Base-by-base conservation (phyloP, 176 grass and related monocot species). In the Canna indica region DNA sequence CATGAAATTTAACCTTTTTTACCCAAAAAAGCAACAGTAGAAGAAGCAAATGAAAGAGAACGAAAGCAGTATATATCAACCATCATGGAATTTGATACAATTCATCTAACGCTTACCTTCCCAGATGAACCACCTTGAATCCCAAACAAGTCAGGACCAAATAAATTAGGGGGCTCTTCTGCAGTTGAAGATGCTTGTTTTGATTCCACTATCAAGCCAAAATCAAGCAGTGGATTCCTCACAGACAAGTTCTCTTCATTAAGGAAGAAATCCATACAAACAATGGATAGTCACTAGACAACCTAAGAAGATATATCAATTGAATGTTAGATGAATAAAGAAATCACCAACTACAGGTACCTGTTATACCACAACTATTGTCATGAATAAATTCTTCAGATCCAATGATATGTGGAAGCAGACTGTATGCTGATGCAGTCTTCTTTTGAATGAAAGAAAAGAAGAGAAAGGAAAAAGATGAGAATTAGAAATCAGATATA, bases 331-430 rank as follows among this genome's bases (percentile, higher is more conserved):
- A 65, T 28, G 3, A 26, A 30, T 12, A 59, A 59, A 10, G 1
- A 59, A 20, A 78, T 78, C 13, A 70, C 47, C 34, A 71, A 69
- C 3, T 29, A 79, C 14, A 39, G 33, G 42, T 85, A 94, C 90
- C 90, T 94, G 73, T 44, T 25, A 94, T 79, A 44, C 83, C 86
- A 73, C 90, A 86, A 75, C 63, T 82, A 41, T 89, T 76, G 57
- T 89, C 86, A 78, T 94, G 83, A 52, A 75, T 86, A 82, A 82
- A 89, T 85, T 94, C 83, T 78, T 94, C 90, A 71, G 83, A 94
- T 61, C 83, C 86, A 75, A 94, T 94, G 56, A 94, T 75, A 82
- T 89, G 86, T 36, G 90, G 90, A 62, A 88, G 73, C 68, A 72
- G 42, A 70, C 75, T 27, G 14, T 76, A 60, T 59, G 81, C 24